Evolutionary conservation across 2,329 filamentous ascomycete genomes (phyloP).

Genomic region (Aspergillus piperis): DNA sequence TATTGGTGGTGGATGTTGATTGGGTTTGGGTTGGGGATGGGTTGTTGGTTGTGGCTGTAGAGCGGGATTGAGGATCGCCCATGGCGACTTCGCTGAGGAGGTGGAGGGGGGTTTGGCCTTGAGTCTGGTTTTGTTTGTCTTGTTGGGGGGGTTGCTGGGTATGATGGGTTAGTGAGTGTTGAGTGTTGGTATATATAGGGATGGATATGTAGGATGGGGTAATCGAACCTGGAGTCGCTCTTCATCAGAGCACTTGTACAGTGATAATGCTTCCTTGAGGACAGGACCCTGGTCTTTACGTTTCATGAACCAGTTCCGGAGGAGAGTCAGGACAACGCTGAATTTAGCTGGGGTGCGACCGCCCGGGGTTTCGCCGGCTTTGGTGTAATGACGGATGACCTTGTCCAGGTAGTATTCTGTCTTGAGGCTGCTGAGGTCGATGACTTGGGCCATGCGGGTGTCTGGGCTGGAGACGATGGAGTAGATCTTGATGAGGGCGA

Average conservation of each 20-base stretch:
- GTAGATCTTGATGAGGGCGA: slow-evolving; percentile 73
- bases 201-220: neutral
- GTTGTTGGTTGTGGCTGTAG: neutral
- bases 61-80: slow-evolving; percentile 28
- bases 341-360: slow-evolving; percentile 71
- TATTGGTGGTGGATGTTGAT: slow-evolving; percentile 2
- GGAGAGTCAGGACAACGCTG: slow-evolving; percentile 67
- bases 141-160: slow-evolving; percentile 9
- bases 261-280: slow-evolving; percentile 27
- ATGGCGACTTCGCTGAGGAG: slow-evolving; percentile 46
- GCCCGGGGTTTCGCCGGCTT: slow-evolving; percentile 63
- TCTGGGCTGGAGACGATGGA: slow-evolving; percentile 65
- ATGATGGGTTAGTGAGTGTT: too few species aligned
- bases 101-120: slow-evolving; percentile 37
- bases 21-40: neutral
- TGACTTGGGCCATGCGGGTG: slow-evolving; percentile 68
- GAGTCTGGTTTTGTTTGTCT: too few species aligned
- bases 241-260: neutral
- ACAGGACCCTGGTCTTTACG: slow-evolving; percentile 44
- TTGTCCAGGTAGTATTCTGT: slow-evolving; percentile 67
- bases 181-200: too few species aligned
- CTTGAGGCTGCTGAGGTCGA: slow-evolving; percentile 68
- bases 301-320: slow-evolving; percentile 66
- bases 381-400: slow-evolving; percentile 68
- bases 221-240: slow-evolving; percentile 11